Conservation (phyloP, 73 alveolate genomes). For the Diophrys appendiculata region DNA sequence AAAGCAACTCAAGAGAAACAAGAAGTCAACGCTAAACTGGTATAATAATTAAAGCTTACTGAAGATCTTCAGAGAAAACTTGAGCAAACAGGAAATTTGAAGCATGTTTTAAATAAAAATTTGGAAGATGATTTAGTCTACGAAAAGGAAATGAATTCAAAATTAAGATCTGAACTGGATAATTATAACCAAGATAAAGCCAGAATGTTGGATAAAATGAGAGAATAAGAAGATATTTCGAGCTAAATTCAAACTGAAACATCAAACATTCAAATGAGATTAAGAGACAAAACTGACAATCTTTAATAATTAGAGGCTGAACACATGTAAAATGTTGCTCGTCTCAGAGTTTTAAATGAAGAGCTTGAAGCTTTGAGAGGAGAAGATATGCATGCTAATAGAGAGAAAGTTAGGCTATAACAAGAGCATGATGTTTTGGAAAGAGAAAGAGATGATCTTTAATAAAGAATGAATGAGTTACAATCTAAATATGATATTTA, state of each 20-base stretch:
- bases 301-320: slow-evolving; percentile 58
- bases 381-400: slow-evolving; percentile 17
- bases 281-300: slow-evolving; percentile 48
- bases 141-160: slow-evolving; percentile 62
- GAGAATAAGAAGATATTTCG: slow-evolving; percentile 54
- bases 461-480: slow-evolving; percentile 42
- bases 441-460: slow-evolving; percentile 46
- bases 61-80: slow-evolving; percentile 59
- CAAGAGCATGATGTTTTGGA: slow-evolving; percentile 51
- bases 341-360: slow-evolving; percentile 35
- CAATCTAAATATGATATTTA: slow-evolving; percentile 32
- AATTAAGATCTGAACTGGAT: slow-evolving; percentile 38
- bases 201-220: slow-evolving; percentile 37
- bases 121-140: slow-evolving; percentile 51
- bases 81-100: slow-evolving; percentile 48
- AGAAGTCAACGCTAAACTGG: slow-evolving; percentile 30
- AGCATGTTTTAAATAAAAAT: slow-evolving; percentile 53
- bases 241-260: slow-evolving; percentile 51
- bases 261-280: slow-evolving; percentile 21
- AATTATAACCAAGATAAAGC: slow-evolving; percentile 56
- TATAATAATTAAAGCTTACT: slow-evolving; percentile 37
- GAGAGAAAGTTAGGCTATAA: slow-evolving; percentile 50
- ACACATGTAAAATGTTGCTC: slow-evolving; percentile 25
- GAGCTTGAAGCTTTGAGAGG: slow-evolving; percentile 38
- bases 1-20: slow-evolving; percentile 55